Base-by-base conservation (phyloP, 192 early-diverging fungal species). In the Entomortierella chlamydospora region DNA sequence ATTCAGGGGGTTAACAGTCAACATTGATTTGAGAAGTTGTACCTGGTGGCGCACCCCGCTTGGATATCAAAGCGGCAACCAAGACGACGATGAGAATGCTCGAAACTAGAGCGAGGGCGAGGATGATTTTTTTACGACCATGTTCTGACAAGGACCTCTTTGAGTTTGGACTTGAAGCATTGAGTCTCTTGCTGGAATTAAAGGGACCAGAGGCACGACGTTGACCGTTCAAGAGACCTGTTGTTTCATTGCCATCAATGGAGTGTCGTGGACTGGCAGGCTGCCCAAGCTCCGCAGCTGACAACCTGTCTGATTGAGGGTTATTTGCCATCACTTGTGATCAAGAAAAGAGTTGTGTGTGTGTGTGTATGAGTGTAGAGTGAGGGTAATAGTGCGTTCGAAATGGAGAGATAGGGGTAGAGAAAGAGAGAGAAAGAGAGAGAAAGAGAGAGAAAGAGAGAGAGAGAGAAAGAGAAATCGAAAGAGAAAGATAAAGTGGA, bases 241-340 rank as follows among this genome's bases (percentile, higher is more conserved):
- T 31, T 11, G 63, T 34, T 13, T 74, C 62, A 5, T 45, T 22
- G n/a, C 50, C 50, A 28, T 62, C 64, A 33, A 61, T 29, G 0
- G 58, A 54, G n/a, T 43, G 23, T 17, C 53, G 39, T 7, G 59
- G 43, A 22, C 42, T 61, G 23, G 4, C 34, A 37, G 31, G 41
- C 34, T 57, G 65, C 22, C 73, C 73, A 7, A 57, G 54, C 53
- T 77, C 73, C 34, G 73, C 73, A n/a, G 51, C n/a, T 0, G 59
- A 51, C 9, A 77, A 41, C 1, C 22, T 47, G 15, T 47, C 45
- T 47, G 15, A 12, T 47, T 15, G 45, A 47, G 45, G 17, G 31
- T 60, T 33, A 34, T 22, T 49, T n/a, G 57, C 23, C 9, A 33
- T 62, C 15, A 49, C 10, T 54, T 45, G 11, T 29, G 51, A 31